A percentile compares a stretch with the other conserved stretches of the same genome.
Evolutionary conservation across 2,329 filamentous ascomycete species (phyloP).

Genomic region (Epichloe bromicola): DNA sequence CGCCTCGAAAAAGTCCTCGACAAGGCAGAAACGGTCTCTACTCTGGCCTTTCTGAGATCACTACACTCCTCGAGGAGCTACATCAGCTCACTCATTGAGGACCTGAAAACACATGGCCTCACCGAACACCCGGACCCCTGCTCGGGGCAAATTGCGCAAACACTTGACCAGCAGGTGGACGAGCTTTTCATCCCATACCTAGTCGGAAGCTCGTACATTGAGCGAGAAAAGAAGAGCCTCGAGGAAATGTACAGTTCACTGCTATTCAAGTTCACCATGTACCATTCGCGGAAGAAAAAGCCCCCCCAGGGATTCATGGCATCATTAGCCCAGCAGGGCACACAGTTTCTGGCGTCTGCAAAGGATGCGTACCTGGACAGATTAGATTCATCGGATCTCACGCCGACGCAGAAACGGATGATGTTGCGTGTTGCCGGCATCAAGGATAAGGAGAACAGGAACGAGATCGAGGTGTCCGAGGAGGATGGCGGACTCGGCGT

Average conservation of each 20-base stretch:
- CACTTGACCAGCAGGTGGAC: slow-evolving; percentile 59
- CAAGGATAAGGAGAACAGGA: slow-evolving; percentile 61
- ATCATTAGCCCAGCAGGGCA: slow-evolving; percentile 78
- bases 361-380: slow-evolving; percentile 85
- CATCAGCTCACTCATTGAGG: slow-evolving; percentile 77
- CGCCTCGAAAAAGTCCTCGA: slow-evolving; percentile 89
- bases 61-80: slow-evolving; percentile 84
- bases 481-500: slow-evolving; percentile 76
- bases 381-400: slow-evolving; percentile 78
- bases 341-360: slow-evolving; percentile 74
- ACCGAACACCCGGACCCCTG: slow-evolving; percentile 91
- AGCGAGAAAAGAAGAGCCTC: slow-evolving; percentile 53
- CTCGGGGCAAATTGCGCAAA: slow-evolving; percentile 72
- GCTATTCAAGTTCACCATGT: slow-evolving; percentile 94
- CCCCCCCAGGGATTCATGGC: slow-evolving; percentile 85
- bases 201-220: slow-evolving; percentile 56
- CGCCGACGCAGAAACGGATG: slow-evolving; percentile 77
- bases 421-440: slow-evolving; percentile 81
- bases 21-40: slow-evolving; percentile 85
- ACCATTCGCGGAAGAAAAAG: slow-evolving; percentile 79
- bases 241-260: slow-evolving; percentile 82
- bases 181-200: slow-evolving; percentile 64
- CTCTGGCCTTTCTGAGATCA: slow-evolving; percentile 79
- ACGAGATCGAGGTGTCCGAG: slow-evolving; percentile 82
- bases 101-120: slow-evolving; percentile 83